These are phyloP conservation scores for Scalesia atractyloides DNA, from an alignment of 129 eudicot genomes.

Conservation along the genomic window DNA sequence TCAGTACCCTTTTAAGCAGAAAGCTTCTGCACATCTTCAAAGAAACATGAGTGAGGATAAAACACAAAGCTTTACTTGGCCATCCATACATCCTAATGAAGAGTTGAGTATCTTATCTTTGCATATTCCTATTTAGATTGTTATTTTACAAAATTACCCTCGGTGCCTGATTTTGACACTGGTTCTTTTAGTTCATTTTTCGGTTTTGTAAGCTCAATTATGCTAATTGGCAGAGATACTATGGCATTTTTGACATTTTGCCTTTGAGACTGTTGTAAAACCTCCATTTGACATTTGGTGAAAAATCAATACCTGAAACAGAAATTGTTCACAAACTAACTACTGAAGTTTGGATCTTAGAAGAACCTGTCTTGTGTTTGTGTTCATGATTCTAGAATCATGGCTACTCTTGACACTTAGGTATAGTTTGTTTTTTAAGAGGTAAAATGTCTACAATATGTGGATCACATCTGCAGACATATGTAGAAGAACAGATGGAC, in stretches of 20 bases:
- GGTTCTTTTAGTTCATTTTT: conserved; percentile 14
- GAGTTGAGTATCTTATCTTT: conserved; percentile 50
- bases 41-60: conserved; percentile 24
- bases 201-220: conserved; percentile 32
- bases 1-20: conserved; percentile 35
- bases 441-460: too few relatives aligned
- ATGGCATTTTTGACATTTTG: conserved; percentile 40
- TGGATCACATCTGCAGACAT: too few relatives aligned
- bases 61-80: conserved; percentile 35
- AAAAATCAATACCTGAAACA: not conserved
- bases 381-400: too few relatives aligned
- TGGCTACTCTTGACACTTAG: too few relatives aligned
- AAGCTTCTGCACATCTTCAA: conserved; percentile 26
- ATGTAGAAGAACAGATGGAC: too few relatives aligned
- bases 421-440: too few relatives aligned
- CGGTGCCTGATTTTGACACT: conserved; percentile 38
- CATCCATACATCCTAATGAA: conserved; percentile 33
- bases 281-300: not conserved
- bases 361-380: conserved; percentile 13
- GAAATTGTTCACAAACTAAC: conserved; percentile 10
- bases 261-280: conserved; percentile 19
- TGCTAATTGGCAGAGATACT: conserved; percentile 29
- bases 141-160: conserved; percentile 15
- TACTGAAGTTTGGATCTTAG: not conserved
- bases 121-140: conserved; percentile 45